Evolutionary conservation across 306 rosid species (phyloP), one percentile per base, ranked within the genome.

Genomic region (Potentilla sterilis): DNA sequence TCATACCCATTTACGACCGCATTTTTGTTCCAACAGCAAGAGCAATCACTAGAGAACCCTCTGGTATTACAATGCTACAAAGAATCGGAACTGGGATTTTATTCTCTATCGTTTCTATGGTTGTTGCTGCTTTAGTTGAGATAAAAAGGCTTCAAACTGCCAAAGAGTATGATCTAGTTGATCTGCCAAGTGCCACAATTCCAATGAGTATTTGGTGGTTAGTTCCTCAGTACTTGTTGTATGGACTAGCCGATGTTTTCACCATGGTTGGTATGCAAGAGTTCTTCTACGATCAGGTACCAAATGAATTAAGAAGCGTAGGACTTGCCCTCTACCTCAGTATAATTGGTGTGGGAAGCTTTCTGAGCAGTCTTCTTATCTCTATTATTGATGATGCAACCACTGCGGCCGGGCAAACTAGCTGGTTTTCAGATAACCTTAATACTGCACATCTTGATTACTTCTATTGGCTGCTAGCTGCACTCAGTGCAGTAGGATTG

Each of bases 141-240:
- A 83, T 49, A 34, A 88, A 77, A 73, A 87, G 97, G 79, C 86
- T 89, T 11, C 57, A 80, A 82, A 88, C 75, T 55, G 97, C 92
- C 22, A 13, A 49, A 77, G 88, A 90, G 52, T 74, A 77, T 75
- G 93, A 78, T 12, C 81, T 88, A 37, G 77, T 90, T 69, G 89
- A 90, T 80, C 66, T 21, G 48, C 89, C 97, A 1, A 76, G 78
- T 58, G 82, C 73, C 65, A 90, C 83, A 2, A 37, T 89, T 67
- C 96, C 91, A 14, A 85, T 92, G 90, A 90, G 91, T 59, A 75
- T 90, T 49, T 85, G 93, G 93, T 90, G 97, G 93, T 73, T 92
- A 80, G 67, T 81, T 83, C 96, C 93, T 57, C 96, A 90, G 54
- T 90, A 88, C 65, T 70, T 84, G 11, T 54, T 92, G 79, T 72